phyloP scores from a whole-genome alignment of 2,329 filamentous ascomycete genomes.

The Aspergillus oerlinghausenensis region DNA sequence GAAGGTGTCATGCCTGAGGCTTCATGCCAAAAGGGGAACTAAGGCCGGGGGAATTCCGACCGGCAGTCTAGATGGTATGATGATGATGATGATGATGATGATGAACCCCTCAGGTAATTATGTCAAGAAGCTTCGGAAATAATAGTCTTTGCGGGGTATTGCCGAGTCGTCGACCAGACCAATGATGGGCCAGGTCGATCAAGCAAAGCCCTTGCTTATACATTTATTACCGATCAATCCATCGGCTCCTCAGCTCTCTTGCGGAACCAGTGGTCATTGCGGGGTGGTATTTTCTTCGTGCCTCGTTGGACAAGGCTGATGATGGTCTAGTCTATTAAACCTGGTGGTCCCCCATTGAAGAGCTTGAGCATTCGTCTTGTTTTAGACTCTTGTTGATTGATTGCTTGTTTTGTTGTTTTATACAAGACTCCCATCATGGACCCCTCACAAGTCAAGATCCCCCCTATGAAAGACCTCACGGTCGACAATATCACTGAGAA shows the following conservation, averaged over 20 bases:
- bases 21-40: neutral
- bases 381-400: neutral
- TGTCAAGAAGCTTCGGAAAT: neutral
- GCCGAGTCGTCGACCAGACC: neutral
- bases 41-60: neutral
- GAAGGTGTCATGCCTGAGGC: neutral
- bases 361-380: neutral
- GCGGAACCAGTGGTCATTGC: neutral
- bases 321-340: neutral
- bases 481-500: conserved; percentile 79
- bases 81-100: too few species aligned
- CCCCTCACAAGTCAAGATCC: conserved; percentile 39
- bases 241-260: neutral
- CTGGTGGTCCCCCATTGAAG: neutral
- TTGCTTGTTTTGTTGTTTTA: neutral
- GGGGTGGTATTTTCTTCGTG: neutral
- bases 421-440: conserved; percentile 30
- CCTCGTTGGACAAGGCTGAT: neutral
- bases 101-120: too few species aligned
- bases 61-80: neutral
- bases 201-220: neutral
- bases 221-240: neutral
- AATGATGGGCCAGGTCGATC: neutral
- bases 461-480: conserved; percentile 62
- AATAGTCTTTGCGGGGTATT: neutral